Conservation (phyloP, 768 basidiomycete species). For the Leucosporidium scottii region DNA sequence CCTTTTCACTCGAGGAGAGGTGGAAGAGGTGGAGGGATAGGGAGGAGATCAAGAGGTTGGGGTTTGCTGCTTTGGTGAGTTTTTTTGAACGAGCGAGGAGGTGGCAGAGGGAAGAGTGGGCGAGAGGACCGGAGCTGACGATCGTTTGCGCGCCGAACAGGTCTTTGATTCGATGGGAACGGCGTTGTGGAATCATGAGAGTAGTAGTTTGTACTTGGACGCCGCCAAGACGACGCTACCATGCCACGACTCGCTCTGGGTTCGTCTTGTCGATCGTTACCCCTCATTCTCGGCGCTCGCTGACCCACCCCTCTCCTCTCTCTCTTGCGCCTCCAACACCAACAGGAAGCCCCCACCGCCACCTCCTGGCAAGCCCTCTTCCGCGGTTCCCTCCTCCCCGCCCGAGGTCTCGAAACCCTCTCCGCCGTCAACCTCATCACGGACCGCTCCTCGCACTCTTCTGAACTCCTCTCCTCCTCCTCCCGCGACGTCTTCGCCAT, state of each 20-base stretch:
- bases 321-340: too few species aligned
- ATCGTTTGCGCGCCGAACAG: slow-evolving; percentile 1
- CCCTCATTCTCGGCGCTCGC: background rate
- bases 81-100: background rate
- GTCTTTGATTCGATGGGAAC: slow-evolving; percentile 23
- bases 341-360: slow-evolving; percentile 22
- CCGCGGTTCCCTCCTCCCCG: slow-evolving; percentile 6
- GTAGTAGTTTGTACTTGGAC: slow-evolving; percentile 19
- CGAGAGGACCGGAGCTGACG: background rate
- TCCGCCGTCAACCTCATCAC: slow-evolving; percentile 10
- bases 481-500: slow-evolving; percentile 25
- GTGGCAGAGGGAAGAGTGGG: background rate
- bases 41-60: slow-evolving; percentile 29
- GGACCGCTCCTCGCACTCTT: background rate
- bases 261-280: background rate
- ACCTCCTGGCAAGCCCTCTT: slow-evolving; percentile 18
- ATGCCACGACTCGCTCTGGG: slow-evolving; percentile 26
- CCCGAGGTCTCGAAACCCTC: slow-evolving; percentile 11
- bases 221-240: slow-evolving; percentile 25
- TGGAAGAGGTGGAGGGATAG: slow-evolving; percentile 30
- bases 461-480: slow-evolving; percentile 1
- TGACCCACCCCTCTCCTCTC: too few species aligned
- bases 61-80: slow-evolving; percentile 27
- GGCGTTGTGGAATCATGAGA: slow-evolving; percentile 26
- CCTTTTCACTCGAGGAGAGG: slow-evolving; percentile 22